Evolutionary conservation across 2,329 filamentous ascomycete genomes (phyloP).

Genomic region (Metarhizium album): DNA sequence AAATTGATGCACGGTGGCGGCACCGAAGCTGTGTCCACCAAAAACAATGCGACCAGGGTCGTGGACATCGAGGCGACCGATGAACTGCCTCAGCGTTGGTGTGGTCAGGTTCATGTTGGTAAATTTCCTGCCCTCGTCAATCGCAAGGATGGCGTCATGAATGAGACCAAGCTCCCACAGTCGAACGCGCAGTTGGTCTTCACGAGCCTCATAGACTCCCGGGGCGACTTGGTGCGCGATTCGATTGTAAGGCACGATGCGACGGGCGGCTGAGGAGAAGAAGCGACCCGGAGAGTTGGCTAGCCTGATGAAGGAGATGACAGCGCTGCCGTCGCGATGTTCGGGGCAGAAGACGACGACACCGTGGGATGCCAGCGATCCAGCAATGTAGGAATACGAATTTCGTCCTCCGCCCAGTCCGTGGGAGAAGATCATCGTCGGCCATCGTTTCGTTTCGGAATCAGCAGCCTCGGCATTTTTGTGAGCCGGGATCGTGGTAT

Average conservation of each 20-base stretch:
- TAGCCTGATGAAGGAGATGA: slow-evolving; percentile 60
- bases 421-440: slow-evolving; percentile 77
- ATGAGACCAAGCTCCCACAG: slow-evolving; percentile 69
- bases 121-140: slow-evolving; percentile 45
- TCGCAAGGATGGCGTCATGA: slow-evolving; percentile 54
- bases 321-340: slow-evolving; percentile 71
- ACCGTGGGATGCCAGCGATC: slow-evolving; percentile 70
- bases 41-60: slow-evolving; percentile 64
- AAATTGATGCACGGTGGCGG: slow-evolving; percentile 62
- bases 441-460: slow-evolving; percentile 50
- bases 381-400: slow-evolving; percentile 73
- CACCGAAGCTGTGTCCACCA: slow-evolving; percentile 73
- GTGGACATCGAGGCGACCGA: slow-evolving; percentile 53
- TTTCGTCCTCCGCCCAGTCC: slow-evolving; percentile 73
- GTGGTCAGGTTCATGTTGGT: slow-evolving; percentile 44
- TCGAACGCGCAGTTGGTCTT: slow-evolving; percentile 63
- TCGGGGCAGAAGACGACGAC: slow-evolving; percentile 73
- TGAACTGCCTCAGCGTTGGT: slow-evolving; percentile 46
- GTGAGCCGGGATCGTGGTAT: slow-evolving; percentile 59
- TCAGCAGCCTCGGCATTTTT: slow-evolving; percentile 57
- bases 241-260: slow-evolving; percentile 35
- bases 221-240: slow-evolving; percentile 53
- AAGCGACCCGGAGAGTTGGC: slow-evolving; percentile 34
- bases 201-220: slow-evolving; percentile 55
- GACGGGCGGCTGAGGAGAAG: slow-evolving; percentile 16